These are phyloP conservation scores for Tetrahymena malaccensis DNA, from an alignment of 73 alveolate species.

Conservation along the genomic window DNA sequence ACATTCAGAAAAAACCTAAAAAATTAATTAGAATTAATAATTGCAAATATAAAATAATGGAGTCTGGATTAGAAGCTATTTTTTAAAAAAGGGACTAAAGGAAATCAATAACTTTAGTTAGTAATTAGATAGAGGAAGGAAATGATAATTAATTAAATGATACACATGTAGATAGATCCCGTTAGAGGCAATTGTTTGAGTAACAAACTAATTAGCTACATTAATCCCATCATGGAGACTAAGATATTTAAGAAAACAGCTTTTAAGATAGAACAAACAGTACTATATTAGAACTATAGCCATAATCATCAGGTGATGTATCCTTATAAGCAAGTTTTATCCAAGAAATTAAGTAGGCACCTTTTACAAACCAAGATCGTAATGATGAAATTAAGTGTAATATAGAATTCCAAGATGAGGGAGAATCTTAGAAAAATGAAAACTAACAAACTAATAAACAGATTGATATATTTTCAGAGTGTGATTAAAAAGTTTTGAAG, in stretches of 20 bases:
- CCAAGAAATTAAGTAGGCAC: no score
- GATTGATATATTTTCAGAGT: background rate
- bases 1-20: no score
- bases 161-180: background rate
- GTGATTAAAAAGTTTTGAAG: background rate
- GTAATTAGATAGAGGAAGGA: background rate
- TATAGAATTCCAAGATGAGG: background rate
- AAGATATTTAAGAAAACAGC: background rate
- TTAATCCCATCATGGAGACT: background rate
- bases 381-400: background rate
- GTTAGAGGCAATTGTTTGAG: background rate
- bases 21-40: no score
- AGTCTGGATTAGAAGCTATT: background rate
- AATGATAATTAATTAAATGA: background rate
- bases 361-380: background rate
- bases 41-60: background rate
- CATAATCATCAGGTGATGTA: background rate
- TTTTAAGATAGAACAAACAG: background rate
- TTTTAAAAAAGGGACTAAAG: no score
- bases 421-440: background rate
- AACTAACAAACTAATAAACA: no score
- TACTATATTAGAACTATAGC: background rate
- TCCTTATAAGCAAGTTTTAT: background rate
- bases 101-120: background rate
- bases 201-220: background rate